These are phyloP conservation scores for Phylloporus sp. DNA, from an alignment of 1,284 basidiomycete species.

Conservation along the genomic window DNA sequence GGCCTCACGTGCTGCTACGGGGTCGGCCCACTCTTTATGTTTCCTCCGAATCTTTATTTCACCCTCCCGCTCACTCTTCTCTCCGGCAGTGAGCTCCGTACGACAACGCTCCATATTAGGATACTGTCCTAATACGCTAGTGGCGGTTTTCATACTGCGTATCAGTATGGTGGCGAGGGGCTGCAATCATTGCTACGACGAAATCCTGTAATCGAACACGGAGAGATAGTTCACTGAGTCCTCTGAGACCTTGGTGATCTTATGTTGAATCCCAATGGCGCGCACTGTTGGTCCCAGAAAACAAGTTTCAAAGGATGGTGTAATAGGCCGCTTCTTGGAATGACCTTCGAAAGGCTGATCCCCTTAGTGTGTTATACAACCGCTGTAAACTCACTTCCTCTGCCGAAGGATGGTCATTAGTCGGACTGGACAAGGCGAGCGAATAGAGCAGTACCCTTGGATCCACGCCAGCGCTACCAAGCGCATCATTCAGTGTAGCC, in stretches of 20 bases:
- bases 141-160: slow-evolving; percentile 72
- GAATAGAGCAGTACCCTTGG: slow-evolving; percentile 54
- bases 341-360: slow-evolving; percentile 73
- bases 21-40: slow-evolving; percentile 72
- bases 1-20: slow-evolving; percentile 66
- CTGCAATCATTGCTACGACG: slow-evolving; percentile 69
- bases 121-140: slow-evolving; percentile 62
- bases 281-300: slow-evolving; percentile 68
- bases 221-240: slow-evolving; percentile 78
- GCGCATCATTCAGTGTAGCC: slow-evolving; percentile 77
- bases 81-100: slow-evolving; percentile 77
- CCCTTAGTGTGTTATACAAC: slow-evolving; percentile 59
- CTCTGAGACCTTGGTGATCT: slow-evolving; percentile 66
- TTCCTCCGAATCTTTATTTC: slow-evolving; percentile 74
- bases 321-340: slow-evolving; percentile 68
- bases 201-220: slow-evolving; percentile 76
- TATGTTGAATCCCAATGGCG: slow-evolving; percentile 62
- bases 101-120: slow-evolving; percentile 80
- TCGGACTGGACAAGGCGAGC: not conserved
- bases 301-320: slow-evolving; percentile 65
- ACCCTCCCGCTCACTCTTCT: slow-evolving; percentile 80
- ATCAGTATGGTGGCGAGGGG: slow-evolving; percentile 70
- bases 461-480: slow-evolving; percentile 84
- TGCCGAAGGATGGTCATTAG: slow-evolving; percentile 49
- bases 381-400: slow-evolving; percentile 80